Evolutionary conservation across 75 land plant genomes (phyloP), one percentile per base, ranked within the genome.

Genomic region (Cryptomeria japonica): DNA sequence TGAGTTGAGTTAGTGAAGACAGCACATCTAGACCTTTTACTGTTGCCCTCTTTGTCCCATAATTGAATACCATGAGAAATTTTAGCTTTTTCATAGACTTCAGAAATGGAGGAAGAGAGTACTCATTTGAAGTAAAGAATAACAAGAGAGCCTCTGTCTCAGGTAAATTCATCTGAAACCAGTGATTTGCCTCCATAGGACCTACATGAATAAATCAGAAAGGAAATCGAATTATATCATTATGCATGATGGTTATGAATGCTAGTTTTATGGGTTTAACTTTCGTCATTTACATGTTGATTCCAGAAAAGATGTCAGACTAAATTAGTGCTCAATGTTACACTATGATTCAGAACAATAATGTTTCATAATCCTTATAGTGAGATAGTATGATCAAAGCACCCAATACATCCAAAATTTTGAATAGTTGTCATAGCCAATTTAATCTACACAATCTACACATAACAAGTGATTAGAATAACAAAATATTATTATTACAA

Each of bases 61-160:
- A 76, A 58, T 93, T 94, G n/a, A 89, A 84, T 9, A 94, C 0
- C 0, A 94, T 80, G 12, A 94, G 79, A 37, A 87, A 87, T 78
- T 93, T 93, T 18, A 94, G 91, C 37, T 89, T 91, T 2, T 89
- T 88, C 95, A 94, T 93, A 10, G 86, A 83, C 4, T 37, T 68
- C 14, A 94, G 55, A 87, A 94, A 94, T 3, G 94, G 55, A 16
- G 55, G 55, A 90, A 78, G 95, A 94, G 53, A 94, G 85, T 90
- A 94, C 22, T 61, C 86, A 19, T 28, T 80, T 5, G 94, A 88
- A 6, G 91, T 87, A 47, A 91, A 93, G 84, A 89, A 90, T 28
- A 93, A 79, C 22, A 94, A 85, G 39, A 94, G 91, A 28, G 93
- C 95, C 87, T 94, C 94, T n/a, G 94, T 89, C 38, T 90, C 87